Evolutionary conservation across 2,329 filamentous ascomycete species (phyloP).

Genomic region (Ilyonectria robusta): DNA sequence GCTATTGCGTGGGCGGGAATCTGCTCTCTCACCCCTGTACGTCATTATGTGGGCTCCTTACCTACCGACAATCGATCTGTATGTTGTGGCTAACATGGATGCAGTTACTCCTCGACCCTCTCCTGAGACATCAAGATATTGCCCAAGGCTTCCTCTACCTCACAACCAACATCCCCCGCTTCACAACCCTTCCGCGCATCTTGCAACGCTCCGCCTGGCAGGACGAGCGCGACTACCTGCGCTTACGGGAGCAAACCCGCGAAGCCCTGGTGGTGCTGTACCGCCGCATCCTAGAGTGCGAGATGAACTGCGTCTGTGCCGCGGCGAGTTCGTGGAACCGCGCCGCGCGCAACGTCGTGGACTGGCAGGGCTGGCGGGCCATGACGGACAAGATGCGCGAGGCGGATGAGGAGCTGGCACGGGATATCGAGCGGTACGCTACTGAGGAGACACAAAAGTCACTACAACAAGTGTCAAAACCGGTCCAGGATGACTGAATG

Average conservation of each 20-base stretch:
- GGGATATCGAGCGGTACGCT: slow-evolving; percentile 41
- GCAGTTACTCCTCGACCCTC: slow-evolving; percentile 55
- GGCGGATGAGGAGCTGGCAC: slow-evolving; percentile 45
- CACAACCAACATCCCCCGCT: slow-evolving; percentile 52
- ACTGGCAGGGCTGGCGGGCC: slow-evolving; percentile 50
- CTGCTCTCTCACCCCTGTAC: slow-evolving; percentile 55
- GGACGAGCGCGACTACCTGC: slow-evolving; percentile 39
- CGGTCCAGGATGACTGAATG: background rate
- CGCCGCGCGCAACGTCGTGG: slow-evolving; percentile 54
- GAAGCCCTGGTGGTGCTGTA: slow-evolving; percentile 49
- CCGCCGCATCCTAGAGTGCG: slow-evolving; percentile 53
- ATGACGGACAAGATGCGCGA: slow-evolving; percentile 47
- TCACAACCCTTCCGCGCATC: slow-evolving; percentile 50
- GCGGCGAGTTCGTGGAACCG: slow-evolving; percentile 55
- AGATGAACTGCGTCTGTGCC: slow-evolving; percentile 58
- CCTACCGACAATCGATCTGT: background rate
- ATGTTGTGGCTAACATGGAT: background rate
- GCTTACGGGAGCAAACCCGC: slow-evolving; percentile 37
- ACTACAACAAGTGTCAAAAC: slow-evolving; percentile 30
- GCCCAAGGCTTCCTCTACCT: slow-evolving; percentile 50
- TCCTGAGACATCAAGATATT: slow-evolving; percentile 51
- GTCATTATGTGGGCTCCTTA: slow-evolving; percentile 14
- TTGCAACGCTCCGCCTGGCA: slow-evolving; percentile 39
- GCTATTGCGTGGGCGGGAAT: slow-evolving; percentile 55
- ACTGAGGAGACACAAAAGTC: slow-evolving; percentile 36